Evolutionary conservation across 2,329 filamentous ascomycete species (phyloP).

Genomic region (Alternaria alternata): DNA sequence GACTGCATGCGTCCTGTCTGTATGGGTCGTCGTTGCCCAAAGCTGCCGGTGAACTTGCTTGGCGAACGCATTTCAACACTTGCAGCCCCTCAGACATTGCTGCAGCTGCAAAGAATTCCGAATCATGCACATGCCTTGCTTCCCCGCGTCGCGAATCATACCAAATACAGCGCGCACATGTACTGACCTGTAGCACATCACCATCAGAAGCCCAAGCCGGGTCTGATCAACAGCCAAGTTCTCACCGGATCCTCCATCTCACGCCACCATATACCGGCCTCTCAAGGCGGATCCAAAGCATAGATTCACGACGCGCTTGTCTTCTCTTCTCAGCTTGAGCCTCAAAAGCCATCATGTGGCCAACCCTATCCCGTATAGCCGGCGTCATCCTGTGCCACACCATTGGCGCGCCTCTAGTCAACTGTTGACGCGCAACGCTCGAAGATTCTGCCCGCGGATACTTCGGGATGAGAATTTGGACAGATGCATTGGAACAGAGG

Average conservation of each 20-base stretch:
- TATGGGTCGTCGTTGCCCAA: conserved; percentile 9
- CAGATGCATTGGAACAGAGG: background rate
- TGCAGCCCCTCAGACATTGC: background rate
- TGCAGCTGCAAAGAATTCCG: too few relatives aligned
- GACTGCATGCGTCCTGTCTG: background rate
- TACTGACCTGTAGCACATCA: background rate
- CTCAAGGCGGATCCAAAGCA: conserved; percentile 16
- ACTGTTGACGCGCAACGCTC: conserved; percentile 11
- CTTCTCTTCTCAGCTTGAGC: conserved; percentile 21
- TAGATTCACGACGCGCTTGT: background rate
- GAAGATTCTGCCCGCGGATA: background rate
- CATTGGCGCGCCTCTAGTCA: conserved; percentile 17
- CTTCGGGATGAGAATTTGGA: background rate
- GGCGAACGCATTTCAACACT: conserved; percentile 6
- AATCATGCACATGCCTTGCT: too few relatives aligned
- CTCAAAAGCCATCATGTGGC: conserved; percentile 24
- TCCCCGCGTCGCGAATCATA: too few relatives aligned
- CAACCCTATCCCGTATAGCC: conserved; percentile 25
- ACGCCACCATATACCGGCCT: conserved; percentile 3
- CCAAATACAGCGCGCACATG: too few relatives aligned
- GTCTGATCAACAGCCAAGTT: conserved; percentile 5
- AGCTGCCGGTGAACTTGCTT: conserved; percentile 7
- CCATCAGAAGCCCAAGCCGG: background rate
- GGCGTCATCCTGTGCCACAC: conserved; percentile 24
- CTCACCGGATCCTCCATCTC: conserved; percentile 18